Base-by-base conservation (phyloP, 2,329 filamentous ascomycete genomes). In the Cercospora sojina region DNA sequence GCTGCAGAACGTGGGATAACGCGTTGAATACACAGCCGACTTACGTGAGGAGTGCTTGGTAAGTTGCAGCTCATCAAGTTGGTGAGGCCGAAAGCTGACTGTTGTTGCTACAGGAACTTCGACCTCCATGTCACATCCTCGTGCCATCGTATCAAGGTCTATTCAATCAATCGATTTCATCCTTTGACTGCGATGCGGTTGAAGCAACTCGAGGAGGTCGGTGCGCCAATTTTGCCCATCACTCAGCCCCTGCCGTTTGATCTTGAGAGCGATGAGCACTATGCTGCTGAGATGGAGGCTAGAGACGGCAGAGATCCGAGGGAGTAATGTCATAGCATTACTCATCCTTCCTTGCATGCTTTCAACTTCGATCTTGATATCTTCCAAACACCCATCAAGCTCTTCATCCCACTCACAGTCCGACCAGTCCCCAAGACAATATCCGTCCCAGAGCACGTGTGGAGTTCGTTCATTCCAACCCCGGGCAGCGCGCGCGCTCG, bases 81-180 rank as follows among this genome's bases (percentile, higher is more conserved):
- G n/a, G n/a, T n/a, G n/a, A n/a, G n/a, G n/a, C n/a, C n/a, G n/a
- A n/a, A 27, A 25, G 18, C 57, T 68, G 20, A 66, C 61, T 38
- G 0, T 62, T 67, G 68, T 59, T 18, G 8, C 20, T 67, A 29
- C 38, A 73, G 82, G 83, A 90, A 90, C 72, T 90, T 87, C 86
- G 87, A 85, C 16, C 76, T 90, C 20, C 88, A 90, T 72, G 87
- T 90, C 3, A 90, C 87, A 0, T 85, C 82, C 6, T 86, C 83
- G 0, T 87, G 85, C 64, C 88, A 90, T 67, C 80, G 86, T 1
- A 81, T 90, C 70, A 84, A 82, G 59, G 76, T 89, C 6, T 90
- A 89, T 75, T 89, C 87, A 70, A 83, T 90, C 61, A 90, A 90
- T 76, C 82, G 78, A 70, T 79, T 77, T 1, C 81, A 78, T 38